These are phyloP conservation scores for Elongisporangium anandrum DNA, from an alignment of 352 stramenopile genomes.

Conservation along the genomic window DNA sequence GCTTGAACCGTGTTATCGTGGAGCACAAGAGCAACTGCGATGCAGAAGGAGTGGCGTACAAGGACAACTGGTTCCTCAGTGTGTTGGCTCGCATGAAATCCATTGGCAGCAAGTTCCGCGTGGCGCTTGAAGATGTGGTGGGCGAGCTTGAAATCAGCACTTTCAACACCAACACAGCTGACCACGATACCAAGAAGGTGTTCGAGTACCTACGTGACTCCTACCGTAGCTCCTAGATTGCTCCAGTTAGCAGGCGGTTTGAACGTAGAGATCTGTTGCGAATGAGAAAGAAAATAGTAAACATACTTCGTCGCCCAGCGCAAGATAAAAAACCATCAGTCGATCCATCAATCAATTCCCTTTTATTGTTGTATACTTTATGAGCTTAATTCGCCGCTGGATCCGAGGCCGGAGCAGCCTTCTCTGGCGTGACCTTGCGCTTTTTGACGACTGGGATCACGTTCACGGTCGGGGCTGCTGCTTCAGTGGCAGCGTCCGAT, in stretches of 20 bases:
- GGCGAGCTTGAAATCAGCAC: constrained; percentile 48
- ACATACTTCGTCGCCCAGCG: too few relatives aligned
- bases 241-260: not conserved
- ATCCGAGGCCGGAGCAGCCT: not conserved
- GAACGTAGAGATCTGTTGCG: not conserved
- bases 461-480: constrained; percentile 43
- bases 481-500: constrained; percentile 4
- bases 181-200: constrained; percentile 70
- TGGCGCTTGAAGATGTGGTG: constrained; percentile 42
- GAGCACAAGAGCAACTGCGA: constrained; percentile 80
- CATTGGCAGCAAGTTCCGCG: constrained; percentile 53
- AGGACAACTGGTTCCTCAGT: constrained; percentile 82
- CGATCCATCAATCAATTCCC: not conserved
- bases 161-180: constrained; percentile 46
- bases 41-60: constrained; percentile 58
- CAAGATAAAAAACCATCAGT: not conserved
- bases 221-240: constrained; percentile 42
- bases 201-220: constrained; percentile 69
- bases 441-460: constrained; percentile 72
- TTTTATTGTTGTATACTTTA: not conserved
- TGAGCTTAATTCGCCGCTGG: not conserved
- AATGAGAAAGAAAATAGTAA: too few relatives aligned
- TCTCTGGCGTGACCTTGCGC: constrained; percentile 17
- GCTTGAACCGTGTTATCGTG: constrained; percentile 65
- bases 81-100: constrained; percentile 68